phyloP scores from a whole-genome alignment of 768 basidiomycete species.

The Lyophyllum atratum region DNA sequence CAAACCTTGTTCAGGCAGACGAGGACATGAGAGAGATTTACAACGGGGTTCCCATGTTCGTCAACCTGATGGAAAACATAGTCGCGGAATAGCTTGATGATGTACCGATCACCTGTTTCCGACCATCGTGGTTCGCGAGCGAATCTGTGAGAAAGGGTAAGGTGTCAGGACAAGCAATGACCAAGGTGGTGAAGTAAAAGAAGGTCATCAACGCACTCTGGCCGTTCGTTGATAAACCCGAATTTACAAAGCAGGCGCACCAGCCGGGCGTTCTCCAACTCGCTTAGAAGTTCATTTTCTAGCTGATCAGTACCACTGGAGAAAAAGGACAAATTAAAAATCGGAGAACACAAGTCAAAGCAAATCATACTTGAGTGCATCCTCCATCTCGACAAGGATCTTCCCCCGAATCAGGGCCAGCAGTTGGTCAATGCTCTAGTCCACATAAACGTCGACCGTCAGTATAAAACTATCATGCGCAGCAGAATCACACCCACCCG shows the following conservation, averaged over 20 bases:
- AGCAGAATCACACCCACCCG: constrained; percentile 45
- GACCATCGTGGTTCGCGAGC: constrained; percentile 97
- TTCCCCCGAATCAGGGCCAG: constrained; percentile 78
- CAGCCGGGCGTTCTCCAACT: constrained; percentile 92
- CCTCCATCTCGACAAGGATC: constrained; percentile 80
- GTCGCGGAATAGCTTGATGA: constrained; percentile 97
- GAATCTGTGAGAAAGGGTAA: constrained; percentile 53
- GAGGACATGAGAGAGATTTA: constrained; percentile 90
- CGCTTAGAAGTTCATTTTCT: constrained; percentile 81
- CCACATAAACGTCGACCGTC: too few species aligned
- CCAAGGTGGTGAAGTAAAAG: neutral
- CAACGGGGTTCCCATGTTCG: constrained; percentile 83
- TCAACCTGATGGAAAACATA: constrained; percentile 98
- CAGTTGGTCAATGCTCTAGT: constrained; percentile 80
- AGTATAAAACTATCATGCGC: neutral
- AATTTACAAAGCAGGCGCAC: constrained; percentile 91
- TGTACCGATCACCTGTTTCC: constrained; percentile 97
- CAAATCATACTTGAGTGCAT: constrained; percentile 66
- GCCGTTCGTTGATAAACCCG: constrained; percentile 98
- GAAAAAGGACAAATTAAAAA: neutral
- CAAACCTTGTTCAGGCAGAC: constrained; percentile 90
- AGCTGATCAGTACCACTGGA: constrained; percentile 76
- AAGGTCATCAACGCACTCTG: constrained; percentile 69
- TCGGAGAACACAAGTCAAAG: neutral
- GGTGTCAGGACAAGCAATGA: too few species aligned